A percentile compares a stretch with the other conserved stretches of the same genome.
Conservation (phyloP, 768 basidiomycete species). For the Leccinum rimulosum region DNA sequence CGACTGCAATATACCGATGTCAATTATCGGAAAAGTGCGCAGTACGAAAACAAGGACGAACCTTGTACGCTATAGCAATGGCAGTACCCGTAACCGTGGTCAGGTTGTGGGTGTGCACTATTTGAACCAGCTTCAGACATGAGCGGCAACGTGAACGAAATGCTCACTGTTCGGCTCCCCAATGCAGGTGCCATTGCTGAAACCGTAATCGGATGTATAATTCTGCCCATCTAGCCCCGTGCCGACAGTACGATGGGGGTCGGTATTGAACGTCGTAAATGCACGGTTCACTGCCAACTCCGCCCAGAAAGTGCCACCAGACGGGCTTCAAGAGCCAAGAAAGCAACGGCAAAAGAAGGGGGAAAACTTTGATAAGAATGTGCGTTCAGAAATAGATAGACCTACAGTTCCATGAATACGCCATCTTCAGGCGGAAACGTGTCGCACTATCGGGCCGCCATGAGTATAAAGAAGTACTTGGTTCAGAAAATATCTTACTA, state of each 20-base stretch:
- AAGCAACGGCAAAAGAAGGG: background rate
- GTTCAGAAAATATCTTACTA: constrained; percentile 1
- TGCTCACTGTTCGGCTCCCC: constrained; percentile 14
- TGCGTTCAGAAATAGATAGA: background rate
- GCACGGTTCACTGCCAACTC: constrained; percentile 10
- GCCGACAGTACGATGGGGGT: background rate
- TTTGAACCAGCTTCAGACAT: background rate
- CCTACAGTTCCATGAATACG: constrained; percentile 10
- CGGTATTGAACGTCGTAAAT: background rate
- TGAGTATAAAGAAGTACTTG: background rate
- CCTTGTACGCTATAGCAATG: constrained; percentile 12
- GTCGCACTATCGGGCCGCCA: background rate
- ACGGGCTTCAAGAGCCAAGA: background rate
- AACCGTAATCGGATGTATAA: constrained; percentile 4
- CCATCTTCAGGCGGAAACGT: background rate
- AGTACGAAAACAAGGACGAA: background rate
- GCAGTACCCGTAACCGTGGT: constrained; percentile 9
- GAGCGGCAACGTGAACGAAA: background rate
- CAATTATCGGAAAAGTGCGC: background rate
- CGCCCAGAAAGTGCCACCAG: background rate
- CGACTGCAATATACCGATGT: constrained; percentile 1
- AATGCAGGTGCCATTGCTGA: background rate
- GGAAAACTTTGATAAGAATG: background rate
- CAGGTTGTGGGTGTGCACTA: constrained; percentile 17
- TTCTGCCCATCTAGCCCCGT: constrained; percentile 3